phyloP scores from a whole-genome alignment of 352 stramenopile species.

The Globisporangium radiosum region DNA sequence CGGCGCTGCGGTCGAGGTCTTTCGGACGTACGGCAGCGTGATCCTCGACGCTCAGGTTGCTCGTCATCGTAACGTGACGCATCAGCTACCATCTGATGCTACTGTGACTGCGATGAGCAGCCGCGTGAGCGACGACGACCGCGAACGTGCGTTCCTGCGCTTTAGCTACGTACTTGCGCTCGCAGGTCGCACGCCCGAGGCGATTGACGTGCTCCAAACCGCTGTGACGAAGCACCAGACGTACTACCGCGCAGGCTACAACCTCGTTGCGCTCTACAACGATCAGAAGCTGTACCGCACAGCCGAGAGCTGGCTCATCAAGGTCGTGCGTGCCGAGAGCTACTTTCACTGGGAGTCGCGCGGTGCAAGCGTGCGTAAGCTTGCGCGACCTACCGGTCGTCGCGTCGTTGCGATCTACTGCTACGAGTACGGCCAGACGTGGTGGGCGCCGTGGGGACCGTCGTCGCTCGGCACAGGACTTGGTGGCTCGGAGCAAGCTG shows the following conservation, averaged over 20 bases:
- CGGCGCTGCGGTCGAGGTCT: constrained; percentile 15
- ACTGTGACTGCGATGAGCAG: neutral
- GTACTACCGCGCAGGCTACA: constrained; percentile 42
- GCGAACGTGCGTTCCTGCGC: constrained; percentile 26
- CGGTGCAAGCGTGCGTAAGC: constrained; percentile 24
- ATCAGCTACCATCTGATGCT: neutral
- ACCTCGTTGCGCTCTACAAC: constrained; percentile 40
- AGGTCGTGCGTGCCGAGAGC: constrained; percentile 28
- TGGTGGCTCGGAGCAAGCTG: constrained; percentile 88
- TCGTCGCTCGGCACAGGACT: constrained; percentile 61
- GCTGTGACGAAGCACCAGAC: constrained; percentile 17
- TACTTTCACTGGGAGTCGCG: constrained; percentile 18
- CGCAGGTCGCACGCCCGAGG: constrained; percentile 15
- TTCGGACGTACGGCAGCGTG: constrained; percentile 14
- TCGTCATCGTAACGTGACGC: too few species aligned
- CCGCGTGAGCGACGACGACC: constrained; percentile 11
- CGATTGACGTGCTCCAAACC: constrained; percentile 27
- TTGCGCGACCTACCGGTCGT: constrained; percentile 17
- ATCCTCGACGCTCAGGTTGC: constrained; percentile 3
- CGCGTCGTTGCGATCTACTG: constrained; percentile 83
- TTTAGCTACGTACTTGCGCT: constrained; percentile 36
- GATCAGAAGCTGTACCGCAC: constrained; percentile 17
- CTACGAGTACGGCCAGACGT: constrained; percentile 88
- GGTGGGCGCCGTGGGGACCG: constrained; percentile 87
- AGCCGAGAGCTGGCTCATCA: constrained; percentile 26